Evolutionary conservation across 768 basidiomycete species (phyloP), one percentile per base, ranked within the genome.

Genomic region (Leccinum subtestaceum): DNA sequence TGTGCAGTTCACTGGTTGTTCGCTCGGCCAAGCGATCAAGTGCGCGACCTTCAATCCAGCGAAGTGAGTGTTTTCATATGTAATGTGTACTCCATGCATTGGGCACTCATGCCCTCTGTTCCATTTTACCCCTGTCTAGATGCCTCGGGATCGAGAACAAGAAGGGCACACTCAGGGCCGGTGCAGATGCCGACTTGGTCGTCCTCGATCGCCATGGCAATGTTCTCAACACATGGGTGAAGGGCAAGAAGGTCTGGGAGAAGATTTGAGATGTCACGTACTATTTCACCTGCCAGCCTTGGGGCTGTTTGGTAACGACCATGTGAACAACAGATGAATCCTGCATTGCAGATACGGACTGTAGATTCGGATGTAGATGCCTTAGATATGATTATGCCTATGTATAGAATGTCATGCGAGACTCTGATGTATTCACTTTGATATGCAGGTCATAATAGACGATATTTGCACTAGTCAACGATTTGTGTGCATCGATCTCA

Each of bases 41-140:
- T 94, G 92, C 67, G 91, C 88, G 45, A 95, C 93, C 2, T 85
- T 81, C 67, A 91, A 92, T 66, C 91, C 93, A 15, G 93, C 94
- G 3, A 87, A 81, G 84, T 89, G 64, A 57, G 84, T 68, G 2
- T 34, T 46, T 17, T 2, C 27, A 31, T 25, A 2, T 15, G 21
- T 23, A 29, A 29, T 23, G n/a, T 7, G 17, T 17, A 6, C 6
- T 51, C n/a, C 12, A 25, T 29, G 21, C 12, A 3, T 4, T 21
- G 29, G 10, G 29, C 8, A 3, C 47, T 61, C 38, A 34, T 38
- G 19, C 15, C 3, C 11, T 19, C 19, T 0, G 19, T n/a, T 31
- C 45, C 56, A 45, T 25, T 10, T 29, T 7, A 31, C 59, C 51
- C 27, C 23, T 49, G 36, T 60, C 0, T 57, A 89, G 88, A 63